phyloP scores from a whole-genome alignment of 805 yeast species.

The Wickerhamomyces hampshirensis region DNA sequence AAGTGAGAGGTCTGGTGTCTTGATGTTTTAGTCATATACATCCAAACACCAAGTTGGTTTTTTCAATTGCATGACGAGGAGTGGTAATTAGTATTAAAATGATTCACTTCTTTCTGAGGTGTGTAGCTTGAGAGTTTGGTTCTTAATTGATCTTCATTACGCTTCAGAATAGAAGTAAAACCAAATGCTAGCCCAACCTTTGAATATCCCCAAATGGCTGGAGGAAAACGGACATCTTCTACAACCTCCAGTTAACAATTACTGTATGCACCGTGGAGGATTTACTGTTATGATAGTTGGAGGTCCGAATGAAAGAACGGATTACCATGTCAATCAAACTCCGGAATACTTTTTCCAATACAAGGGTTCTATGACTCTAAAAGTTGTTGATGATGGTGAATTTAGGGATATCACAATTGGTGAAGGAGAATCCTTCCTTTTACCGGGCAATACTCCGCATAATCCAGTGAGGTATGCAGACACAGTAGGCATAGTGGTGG shows the following conservation, averaged over 20 bases:
- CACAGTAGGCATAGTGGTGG: conserved; percentile 87
- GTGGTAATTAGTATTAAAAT: too few relatives aligned
- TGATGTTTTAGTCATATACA: too few relatives aligned
- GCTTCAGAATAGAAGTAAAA: too few relatives aligned
- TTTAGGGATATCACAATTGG: conserved; percentile 70
- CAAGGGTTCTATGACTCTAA: conserved; percentile 80
- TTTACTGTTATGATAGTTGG: conserved; percentile 95
- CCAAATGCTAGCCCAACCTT: conserved; percentile 56
- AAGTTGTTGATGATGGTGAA: conserved; percentile 74
- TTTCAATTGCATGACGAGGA: too few relatives aligned
- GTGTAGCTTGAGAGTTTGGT: too few relatives aligned
- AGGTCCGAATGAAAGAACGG: conserved; percentile 92
- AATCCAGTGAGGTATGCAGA: conserved; percentile 82
- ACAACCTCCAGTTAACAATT: conserved; percentile 91
- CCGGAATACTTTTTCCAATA: conserved; percentile 91
- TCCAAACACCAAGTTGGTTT: too few relatives aligned
- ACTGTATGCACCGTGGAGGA: conserved; percentile 85
- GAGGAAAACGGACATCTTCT: conserved; percentile 67
- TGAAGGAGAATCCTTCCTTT: conserved; percentile 85
- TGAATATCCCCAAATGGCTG: conserved; percentile 79
- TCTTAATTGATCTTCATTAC: too few relatives aligned
- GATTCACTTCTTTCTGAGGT: too few relatives aligned
- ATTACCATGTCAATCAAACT: conserved; percentile 88
- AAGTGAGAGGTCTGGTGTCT: too few relatives aligned
- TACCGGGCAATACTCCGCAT: conserved; percentile 85